Conservation (phyloP, 2,329 filamentous ascomycete genomes). For the Xylaria sp. region DNA sequence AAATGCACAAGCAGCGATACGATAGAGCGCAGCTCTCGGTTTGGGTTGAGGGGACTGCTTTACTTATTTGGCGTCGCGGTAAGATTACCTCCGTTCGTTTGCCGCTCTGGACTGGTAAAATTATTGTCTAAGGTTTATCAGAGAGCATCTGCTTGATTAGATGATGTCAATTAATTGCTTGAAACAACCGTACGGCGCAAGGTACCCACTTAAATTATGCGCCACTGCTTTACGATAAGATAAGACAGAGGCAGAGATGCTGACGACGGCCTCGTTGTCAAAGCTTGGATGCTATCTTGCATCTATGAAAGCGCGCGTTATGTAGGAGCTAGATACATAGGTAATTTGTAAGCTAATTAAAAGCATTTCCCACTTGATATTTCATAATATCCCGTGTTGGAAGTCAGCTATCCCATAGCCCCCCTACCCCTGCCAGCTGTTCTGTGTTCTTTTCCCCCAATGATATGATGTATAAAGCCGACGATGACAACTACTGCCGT, state of each 20-base stretch:
- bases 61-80: background rate
- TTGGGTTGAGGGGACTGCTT: background rate
- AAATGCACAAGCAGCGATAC: constrained; percentile 16
- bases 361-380: constrained; percentile 38
- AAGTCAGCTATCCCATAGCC: constrained; percentile 18
- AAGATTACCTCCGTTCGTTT: background rate
- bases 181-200: background rate
- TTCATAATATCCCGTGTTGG: constrained; percentile 37
- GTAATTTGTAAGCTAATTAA: constrained; percentile 30
- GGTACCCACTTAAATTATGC: constrained; percentile 25
- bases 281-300: constrained; percentile 2
- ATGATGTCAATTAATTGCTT: constrained; percentile 36
- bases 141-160: background rate
- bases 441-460: constrained; percentile 28
- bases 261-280: background rate
- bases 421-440: constrained; percentile 27
- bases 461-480: constrained; percentile 33
- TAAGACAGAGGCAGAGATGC: constrained; percentile 24
- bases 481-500: constrained; percentile 13
- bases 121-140: constrained; percentile 2
- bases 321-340: constrained; percentile 38
- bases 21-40: background rate
- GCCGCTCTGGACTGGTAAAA: background rate
- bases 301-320: constrained; percentile 33
- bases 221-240: constrained; percentile 35